Evolutionary conservation across 2,329 filamentous ascomycete genomes (phyloP).

Genomic region (Sarocladium kiliense): DNA sequence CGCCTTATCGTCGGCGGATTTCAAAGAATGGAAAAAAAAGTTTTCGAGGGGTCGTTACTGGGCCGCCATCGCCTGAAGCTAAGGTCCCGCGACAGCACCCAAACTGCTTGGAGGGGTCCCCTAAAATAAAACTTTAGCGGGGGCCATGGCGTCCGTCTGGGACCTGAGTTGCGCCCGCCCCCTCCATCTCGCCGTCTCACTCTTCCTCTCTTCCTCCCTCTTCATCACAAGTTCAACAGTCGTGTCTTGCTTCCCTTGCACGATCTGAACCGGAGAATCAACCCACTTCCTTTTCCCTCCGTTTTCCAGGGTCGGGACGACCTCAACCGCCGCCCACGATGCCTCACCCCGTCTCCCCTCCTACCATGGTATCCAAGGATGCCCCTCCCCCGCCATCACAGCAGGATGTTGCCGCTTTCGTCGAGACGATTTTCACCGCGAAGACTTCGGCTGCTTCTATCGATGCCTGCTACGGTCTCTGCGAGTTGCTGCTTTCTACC

Average conservation of each 20-base stretch:
- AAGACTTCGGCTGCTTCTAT: constrained; percentile 65
- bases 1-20: constrained; percentile 1
- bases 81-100: not conserved
- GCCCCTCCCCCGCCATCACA: constrained; percentile 54
- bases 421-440: constrained; percentile 65
- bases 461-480: constrained; percentile 57
- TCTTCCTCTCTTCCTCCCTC: not conserved
- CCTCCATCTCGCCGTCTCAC: not conserved
- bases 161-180: not conserved
- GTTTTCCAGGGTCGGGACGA: constrained; percentile 2
- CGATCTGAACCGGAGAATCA: constrained; percentile 1
- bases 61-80: not conserved
- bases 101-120: not conserved
- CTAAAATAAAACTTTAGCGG: not conserved
- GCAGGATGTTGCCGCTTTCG: constrained; percentile 59
- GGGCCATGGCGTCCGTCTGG: not conserved
- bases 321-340: constrained; percentile 23
- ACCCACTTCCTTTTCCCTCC: not conserved
- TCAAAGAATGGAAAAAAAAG: constrained; percentile 2
- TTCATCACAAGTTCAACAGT: constrained; percentile 1
- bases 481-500: constrained; percentile 50
- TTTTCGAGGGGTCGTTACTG: constrained; percentile 2
- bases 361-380: constrained; percentile 42
- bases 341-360: constrained; percentile 46
- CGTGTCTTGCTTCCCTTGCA: constrained; percentile 7